Evolutionary conservation across 1,284 basidiomycete genomes (phyloP).

Genomic region (Wallemia hederae): DNA sequence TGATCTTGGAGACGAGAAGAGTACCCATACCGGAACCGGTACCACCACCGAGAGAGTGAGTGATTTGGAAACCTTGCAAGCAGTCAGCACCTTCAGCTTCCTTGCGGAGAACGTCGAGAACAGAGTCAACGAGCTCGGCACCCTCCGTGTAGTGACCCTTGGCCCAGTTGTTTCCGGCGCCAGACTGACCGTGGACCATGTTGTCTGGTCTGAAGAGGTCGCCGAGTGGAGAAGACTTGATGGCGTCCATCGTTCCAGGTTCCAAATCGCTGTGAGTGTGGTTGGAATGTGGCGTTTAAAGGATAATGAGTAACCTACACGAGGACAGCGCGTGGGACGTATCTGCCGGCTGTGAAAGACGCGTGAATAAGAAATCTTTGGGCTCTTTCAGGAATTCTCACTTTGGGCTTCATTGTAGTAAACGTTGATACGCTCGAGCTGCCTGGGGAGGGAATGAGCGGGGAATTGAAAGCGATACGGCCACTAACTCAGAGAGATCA

Average conservation of each 20-base stretch:
- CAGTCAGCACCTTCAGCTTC: slow-evolving; percentile 28
- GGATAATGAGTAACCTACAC: slow-evolving; percentile 16
- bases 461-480: slow-evolving; percentile 66
- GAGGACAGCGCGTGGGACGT: slow-evolving; percentile 82
- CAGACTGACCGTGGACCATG: slow-evolving; percentile 24
- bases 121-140: slow-evolving; percentile 27
- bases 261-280: slow-evolving; percentile 37
- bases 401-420: slow-evolving; percentile 74
- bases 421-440: slow-evolving; percentile 88
- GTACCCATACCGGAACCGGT: slow-evolving; percentile 33
- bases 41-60: slow-evolving; percentile 31
- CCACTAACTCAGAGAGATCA: background rate
- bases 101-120: slow-evolving; percentile 28
- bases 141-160: slow-evolving; percentile 23
- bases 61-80: slow-evolving; percentile 30
- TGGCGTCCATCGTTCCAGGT: slow-evolving; percentile 88
- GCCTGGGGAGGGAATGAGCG: slow-evolving; percentile 26
- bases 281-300: background rate
- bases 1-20: slow-evolving; percentile 29
- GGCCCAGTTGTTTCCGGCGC: slow-evolving; percentile 29
- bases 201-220: slow-evolving; percentile 27
- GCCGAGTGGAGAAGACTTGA: slow-evolving; percentile 33
- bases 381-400: slow-evolving; percentile 2
- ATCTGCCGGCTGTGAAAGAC: slow-evolving; percentile 33
- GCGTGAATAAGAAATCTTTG: background rate